Base-by-base conservation (phyloP, 345 rosid species). In the Raphanus raphanistrum region DNA sequence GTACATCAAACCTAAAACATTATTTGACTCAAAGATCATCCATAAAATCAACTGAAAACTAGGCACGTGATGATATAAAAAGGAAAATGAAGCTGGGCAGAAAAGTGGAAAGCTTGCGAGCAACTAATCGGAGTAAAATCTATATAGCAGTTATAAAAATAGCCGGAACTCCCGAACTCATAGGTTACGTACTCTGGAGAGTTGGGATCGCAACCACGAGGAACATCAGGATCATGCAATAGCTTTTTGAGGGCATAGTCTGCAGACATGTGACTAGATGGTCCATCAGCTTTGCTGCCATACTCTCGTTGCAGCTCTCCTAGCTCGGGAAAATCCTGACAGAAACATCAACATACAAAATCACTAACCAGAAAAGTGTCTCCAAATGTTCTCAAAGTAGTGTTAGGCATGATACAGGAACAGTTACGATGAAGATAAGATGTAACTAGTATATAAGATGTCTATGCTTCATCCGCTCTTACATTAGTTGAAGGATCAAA, bases 181-280 rank as follows among this genome's bases (percentile, higher is more conserved):
- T 17, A 28, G 52, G 72, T 72, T 65, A 82, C 93, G 27, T 89
- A 93, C 99, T 93, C 96, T 65, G 84, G 83, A 57, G 96, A 90
- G 83, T 84, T 87, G 50, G 85, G 85, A 82, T 89, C 89, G 60
- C 93, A 92, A 48, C 89, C 89, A 79, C 52, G 77, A 15, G 98
- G 93, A 52, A 92, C 83, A 83, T 92, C 97, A 32, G 97, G 98
- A 77, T 95, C 98, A 71, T 84, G 81, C 81, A 96, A 74, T 48
- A 90, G 71, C 76, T 89, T 91, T 75, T 85, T 90, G 55, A 86
- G 83, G 11, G 88, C 80, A 65, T 45, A 67, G 41, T 84, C 84
- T 68, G 80, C 80, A 50, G 82, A 78, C 13, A 83, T 63, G 77
- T 79, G 77, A 69, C 72, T 78, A 68, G 85, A 84, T 32, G 88